Evolutionary conservation across 2,329 filamentous ascomycete genomes (phyloP), one percentile per base, ranked within the genome.

Genomic region (Lachnum nothofagi): DNA sequence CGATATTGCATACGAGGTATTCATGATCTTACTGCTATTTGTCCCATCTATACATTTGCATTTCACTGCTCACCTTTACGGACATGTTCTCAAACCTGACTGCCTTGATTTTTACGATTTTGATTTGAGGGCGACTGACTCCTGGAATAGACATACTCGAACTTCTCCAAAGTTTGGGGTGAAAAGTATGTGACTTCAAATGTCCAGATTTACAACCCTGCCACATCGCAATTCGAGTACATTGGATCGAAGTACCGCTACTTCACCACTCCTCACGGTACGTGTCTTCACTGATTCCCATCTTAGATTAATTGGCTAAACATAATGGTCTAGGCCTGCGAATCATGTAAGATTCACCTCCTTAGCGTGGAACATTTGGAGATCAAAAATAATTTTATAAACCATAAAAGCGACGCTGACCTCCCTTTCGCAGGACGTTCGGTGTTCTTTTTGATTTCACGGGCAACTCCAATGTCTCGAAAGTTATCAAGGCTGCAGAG

Each of bases 381-480:
- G n/a, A n/a, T n/a, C n/a, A n/a, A n/a, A n/a, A n/a, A 6, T 6
- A 27, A 27, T 27, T 27, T 12, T 12, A 27, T 6, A 27, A 27
- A 27, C 6, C 12, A 6, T 6, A 27, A 27, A 6, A 6, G 25
- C 6, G 25, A 27, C 25, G 25, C 25, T 27, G 25, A 27, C 25
- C 12, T 27, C 12, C 6, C 25, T 27, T 27, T 12, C 25, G 12
- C 12, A 27, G 25, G 59, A 50, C 53, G 34, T 60, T 97, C 65
- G 91, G 91, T 2, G 95, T 97, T 66, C 72, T 97, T 4, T 97
- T 94, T 67, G 83, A 97, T 69, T 97, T 97, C 61, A 87, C 80
- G 0, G 83, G 83, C 14, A 95, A 95, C 64, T 85, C 86, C 48
- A 93, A 95, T 66, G 96, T 96, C 64, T 94, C 88, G 0, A 74